A percentile compares a stretch with the other conserved stretches of the same genome.
Conservation (phyloP, 2,329 filamentous ascomycete species). For the Ceratocystis cubensis region DNA sequence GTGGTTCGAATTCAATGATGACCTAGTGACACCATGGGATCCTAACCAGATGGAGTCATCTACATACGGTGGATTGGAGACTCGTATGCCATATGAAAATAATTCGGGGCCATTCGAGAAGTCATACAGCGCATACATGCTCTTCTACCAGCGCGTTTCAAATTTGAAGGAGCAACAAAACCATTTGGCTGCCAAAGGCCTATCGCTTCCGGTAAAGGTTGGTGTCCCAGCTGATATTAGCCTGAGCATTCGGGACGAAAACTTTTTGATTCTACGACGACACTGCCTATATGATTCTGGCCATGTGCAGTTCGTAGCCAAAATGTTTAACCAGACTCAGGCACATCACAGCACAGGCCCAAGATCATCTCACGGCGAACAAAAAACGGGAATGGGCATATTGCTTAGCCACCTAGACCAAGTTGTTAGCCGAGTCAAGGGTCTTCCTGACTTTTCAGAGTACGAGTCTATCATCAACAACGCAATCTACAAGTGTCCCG, state of each 20-base stretch:
- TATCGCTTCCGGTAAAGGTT: constrained; percentile 32
- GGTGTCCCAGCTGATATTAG: constrained; percentile 35
- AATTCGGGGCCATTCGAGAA: constrained; percentile 47
- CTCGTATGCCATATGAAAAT: constrained; percentile 36
- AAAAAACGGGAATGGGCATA: constrained; percentile 41
- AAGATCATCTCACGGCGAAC: constrained; percentile 32
- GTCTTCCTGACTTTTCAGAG: constrained; percentile 47
- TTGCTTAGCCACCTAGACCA: constrained; percentile 60
- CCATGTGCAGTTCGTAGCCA: constrained; percentile 54
- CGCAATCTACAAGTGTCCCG: constrained; percentile 37
- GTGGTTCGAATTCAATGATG: constrained; percentile 94
- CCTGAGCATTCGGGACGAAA: constrained; percentile 56
- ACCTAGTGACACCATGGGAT: constrained; percentile 66
- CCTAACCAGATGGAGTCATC: constrained; percentile 56
- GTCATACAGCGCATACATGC: constrained; percentile 85
- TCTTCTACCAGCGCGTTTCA: constrained; percentile 82
- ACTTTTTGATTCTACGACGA: constrained; percentile 58
- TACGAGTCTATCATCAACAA: constrained; percentile 40
- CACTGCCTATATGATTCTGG: constrained; percentile 68
- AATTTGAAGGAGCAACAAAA: constrained; percentile 41
- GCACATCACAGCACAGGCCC: constrained; percentile 24
- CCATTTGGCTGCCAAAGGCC: constrained; percentile 15
- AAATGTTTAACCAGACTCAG: constrained; percentile 46
- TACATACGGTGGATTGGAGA: constrained; percentile 66
- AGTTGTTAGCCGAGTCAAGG: constrained; percentile 58